Percentiles rank a stretch among this genome's conserved stretches.
Conservation (phyloP, 208 protist genomes). For the Herpetomonas muscarum region DNA sequence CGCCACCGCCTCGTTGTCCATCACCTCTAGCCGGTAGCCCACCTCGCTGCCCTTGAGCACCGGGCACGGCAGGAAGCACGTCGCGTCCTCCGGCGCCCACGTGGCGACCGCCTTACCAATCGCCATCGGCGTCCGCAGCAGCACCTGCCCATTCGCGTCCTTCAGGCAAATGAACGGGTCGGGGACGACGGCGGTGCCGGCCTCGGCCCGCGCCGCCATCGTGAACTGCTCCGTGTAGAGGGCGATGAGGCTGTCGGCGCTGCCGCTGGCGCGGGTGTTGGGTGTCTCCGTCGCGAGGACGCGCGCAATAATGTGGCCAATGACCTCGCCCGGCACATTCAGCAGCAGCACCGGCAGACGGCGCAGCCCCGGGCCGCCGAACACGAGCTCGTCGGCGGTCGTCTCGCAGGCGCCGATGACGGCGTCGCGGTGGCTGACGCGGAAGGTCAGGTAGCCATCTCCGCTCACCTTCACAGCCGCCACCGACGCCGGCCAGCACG, state of each 20-base stretch:
- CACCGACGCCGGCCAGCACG: conserved; percentile 57
- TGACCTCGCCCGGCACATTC: conserved; percentile 40
- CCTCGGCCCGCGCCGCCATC: conserved; percentile 9
- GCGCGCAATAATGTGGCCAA: conserved; percentile 55
- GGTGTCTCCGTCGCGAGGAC: conserved; percentile 42
- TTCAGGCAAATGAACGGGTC: conserved; percentile 78
- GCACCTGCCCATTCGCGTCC: conserved; percentile 30
- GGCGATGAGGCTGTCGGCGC: conserved; percentile 37
- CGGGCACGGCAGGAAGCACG: conserved; percentile 74
- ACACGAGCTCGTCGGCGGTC: conserved; percentile 71
- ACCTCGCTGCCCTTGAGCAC: conserved; percentile 41
- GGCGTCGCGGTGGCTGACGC: conserved; percentile 65
- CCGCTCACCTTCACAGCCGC: conserved; percentile 43
- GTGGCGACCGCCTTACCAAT: conserved; percentile 41
- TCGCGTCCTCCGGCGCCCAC: conserved; percentile 52
- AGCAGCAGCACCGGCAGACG: conserved; percentile 43
- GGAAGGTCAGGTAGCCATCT: conserved; percentile 56
- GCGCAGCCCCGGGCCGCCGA: conserved; percentile 65
- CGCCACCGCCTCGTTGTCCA: conserved; percentile 68
- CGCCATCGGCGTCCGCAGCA: conserved; percentile 60
- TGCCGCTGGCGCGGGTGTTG: conserved; percentile 22
- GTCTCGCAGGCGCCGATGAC: conserved; percentile 59
- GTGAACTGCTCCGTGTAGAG: conserved; percentile 53
- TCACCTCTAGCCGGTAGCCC: conserved; percentile 67
- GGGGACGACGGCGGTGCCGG: conserved; percentile 44